Conservation (phyloP, 2,329 filamentous ascomycete genomes). For the Chaetomium globosum region DNA sequence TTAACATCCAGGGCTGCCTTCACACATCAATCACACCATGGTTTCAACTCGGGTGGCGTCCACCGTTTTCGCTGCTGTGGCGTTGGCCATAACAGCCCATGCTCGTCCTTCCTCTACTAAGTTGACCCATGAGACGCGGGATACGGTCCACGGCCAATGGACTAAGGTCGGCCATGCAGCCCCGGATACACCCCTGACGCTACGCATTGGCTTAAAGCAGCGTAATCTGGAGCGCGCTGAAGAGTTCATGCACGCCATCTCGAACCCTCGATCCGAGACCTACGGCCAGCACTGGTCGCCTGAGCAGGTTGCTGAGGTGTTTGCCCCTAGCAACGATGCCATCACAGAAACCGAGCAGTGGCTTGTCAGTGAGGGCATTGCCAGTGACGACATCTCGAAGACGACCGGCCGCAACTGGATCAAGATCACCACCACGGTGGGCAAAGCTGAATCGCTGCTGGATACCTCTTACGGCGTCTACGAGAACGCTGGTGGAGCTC, state of each 20-base stretch:
- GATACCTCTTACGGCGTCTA: slow-evolving; percentile 15
- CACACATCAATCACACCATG: slow-evolving; percentile 6
- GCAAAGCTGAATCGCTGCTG: slow-evolving; percentile 12
- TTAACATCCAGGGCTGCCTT: neutral
- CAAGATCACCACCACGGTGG: slow-evolving; percentile 13
- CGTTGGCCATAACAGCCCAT: neutral
- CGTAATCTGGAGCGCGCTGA: slow-evolving; percentile 14
- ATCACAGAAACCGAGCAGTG: slow-evolving; percentile 17
- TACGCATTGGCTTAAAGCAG: slow-evolving; percentile 19
- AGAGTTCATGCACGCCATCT: slow-evolving; percentile 15
- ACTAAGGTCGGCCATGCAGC: slow-evolving; percentile 13
- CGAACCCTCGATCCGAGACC: slow-evolving; percentile 8
- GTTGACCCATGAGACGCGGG: slow-evolving; percentile 10
- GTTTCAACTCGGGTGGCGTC: neutral
- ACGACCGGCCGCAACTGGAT: slow-evolving; percentile 19
- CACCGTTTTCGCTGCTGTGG: neutral
- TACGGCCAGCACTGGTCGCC: slow-evolving; percentile 19
- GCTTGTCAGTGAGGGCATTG: slow-evolving; percentile 13
- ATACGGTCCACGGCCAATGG: slow-evolving; percentile 10
- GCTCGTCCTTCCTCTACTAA: neutral
- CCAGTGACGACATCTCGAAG: slow-evolving; percentile 2
- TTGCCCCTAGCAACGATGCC: slow-evolving; percentile 11
- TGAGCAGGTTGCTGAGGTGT: slow-evolving; percentile 6
- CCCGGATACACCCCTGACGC: slow-evolving; percentile 1
- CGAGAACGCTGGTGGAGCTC: slow-evolving; percentile 7